Conservation (phyloP, 2,329 filamentous ascomycete genomes). For the Aspergillus pseudonomiae region DNA sequence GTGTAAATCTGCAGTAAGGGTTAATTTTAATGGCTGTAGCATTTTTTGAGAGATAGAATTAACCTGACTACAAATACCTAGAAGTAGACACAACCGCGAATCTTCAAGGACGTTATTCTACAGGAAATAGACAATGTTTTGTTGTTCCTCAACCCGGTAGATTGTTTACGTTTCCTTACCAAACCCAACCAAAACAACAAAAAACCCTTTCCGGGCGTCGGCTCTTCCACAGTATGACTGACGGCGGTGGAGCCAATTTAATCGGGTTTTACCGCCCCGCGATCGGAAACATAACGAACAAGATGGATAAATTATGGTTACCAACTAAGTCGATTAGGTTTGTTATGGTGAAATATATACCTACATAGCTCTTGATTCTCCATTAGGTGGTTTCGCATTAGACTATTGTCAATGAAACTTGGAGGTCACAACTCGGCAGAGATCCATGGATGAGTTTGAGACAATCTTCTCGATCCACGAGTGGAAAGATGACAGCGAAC, state of each 20-base stretch:
- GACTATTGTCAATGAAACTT: not conserved
- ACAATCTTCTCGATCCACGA: not conserved
- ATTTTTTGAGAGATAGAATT: not conserved
- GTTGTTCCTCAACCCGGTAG: constrained; percentile 24
- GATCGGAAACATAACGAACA: constrained; percentile 15
- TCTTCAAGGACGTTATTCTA: not conserved
- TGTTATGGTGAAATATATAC: not conserved
- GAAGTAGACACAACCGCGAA: not conserved
- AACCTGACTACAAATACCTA: not conserved
- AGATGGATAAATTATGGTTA: not conserved
- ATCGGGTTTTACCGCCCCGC: constrained; percentile 16
- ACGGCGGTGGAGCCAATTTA: constrained; percentile 17
- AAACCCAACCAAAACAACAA: not conserved
- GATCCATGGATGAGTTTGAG: not conserved
- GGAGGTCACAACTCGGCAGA: not conserved
- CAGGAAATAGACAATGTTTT: constrained; percentile 16
- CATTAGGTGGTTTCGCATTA: not conserved
- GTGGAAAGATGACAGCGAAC: constrained; percentile 1
- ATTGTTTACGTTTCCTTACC: constrained; percentile 19
- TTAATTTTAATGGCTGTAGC: constrained; percentile 9
- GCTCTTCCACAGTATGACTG: constrained; percentile 1
- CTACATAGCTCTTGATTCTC: not conserved
- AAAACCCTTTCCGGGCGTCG: constrained; percentile 6
- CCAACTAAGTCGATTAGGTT: not conserved
- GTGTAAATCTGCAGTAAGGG: not conserved